phyloP scores from a whole-genome alignment of 2,329 filamentous ascomycete species.

The Ilyonectria robusta region DNA sequence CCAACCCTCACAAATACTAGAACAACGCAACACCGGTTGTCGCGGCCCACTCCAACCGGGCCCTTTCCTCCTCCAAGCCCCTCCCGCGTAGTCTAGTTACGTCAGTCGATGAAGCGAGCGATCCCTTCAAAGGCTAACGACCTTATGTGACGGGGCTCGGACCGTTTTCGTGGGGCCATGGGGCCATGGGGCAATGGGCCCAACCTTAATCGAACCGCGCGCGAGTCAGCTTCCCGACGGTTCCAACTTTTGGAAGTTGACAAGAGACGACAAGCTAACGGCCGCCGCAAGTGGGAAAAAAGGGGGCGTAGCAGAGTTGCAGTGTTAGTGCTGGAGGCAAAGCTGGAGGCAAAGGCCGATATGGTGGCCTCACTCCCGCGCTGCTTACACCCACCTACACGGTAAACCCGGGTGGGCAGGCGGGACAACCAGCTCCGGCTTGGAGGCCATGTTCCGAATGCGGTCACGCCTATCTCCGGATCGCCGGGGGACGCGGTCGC shows the following conservation, averaged over 20 bases:
- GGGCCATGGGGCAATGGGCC: neutral
- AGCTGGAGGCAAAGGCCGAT: neutral
- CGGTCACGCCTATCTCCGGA: slow-evolving; percentile 19
- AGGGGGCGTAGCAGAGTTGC: neutral
- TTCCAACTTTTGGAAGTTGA: neutral
- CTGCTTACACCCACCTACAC: too few species aligned
- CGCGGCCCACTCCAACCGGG: neutral
- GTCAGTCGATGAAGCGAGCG: slow-evolving; percentile 9
- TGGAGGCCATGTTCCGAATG: slow-evolving; percentile 7
- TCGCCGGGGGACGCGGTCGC: neutral
- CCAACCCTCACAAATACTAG: neutral
- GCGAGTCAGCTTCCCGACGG: slow-evolving; percentile 3
- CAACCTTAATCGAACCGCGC: slow-evolving; percentile 25
- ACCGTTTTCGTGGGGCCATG: slow-evolving; percentile 23
- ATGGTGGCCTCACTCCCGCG: neutral
- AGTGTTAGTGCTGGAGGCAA: neutral
- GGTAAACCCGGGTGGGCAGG: neutral
- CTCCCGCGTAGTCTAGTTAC: slow-evolving; percentile 7
- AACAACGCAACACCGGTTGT: too few species aligned
- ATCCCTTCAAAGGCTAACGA: slow-evolving; percentile 1
- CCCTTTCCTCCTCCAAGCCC: neutral
- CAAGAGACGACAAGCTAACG: neutral
- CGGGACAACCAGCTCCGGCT: slow-evolving; percentile 4
- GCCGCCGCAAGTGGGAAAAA: neutral
- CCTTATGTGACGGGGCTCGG: slow-evolving; percentile 10